These are phyloP conservation scores for Kodamaea kaohsiungensis DNA, from an alignment of 805 yeast species.

Conservation along the genomic window DNA sequence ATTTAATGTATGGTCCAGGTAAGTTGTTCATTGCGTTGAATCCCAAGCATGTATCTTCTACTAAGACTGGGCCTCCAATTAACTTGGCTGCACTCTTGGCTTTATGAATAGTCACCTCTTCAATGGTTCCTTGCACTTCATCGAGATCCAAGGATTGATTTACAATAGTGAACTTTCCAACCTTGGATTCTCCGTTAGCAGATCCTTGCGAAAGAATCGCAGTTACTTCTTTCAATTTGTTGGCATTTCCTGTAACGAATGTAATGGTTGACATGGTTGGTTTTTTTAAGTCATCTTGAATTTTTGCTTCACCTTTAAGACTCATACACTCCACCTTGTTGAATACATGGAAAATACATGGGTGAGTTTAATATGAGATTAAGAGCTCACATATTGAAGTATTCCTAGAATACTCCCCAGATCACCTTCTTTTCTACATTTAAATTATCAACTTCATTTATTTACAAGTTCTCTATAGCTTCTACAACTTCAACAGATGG, in stretches of 20 bases:
- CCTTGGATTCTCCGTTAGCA: slow-evolving; percentile 22
- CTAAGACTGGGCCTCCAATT: slow-evolving; percentile 78
- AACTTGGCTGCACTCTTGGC: slow-evolving; percentile 69
- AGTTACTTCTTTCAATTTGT: slow-evolving; percentile 83
- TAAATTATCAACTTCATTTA: too few relatives aligned
- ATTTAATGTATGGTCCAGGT: slow-evolving; percentile 94
- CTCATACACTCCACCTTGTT: too few relatives aligned
- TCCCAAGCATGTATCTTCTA: slow-evolving; percentile 91
- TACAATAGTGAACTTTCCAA: slow-evolving; percentile 53
- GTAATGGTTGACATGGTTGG: slow-evolving; percentile 42
- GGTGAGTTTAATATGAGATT: too few relatives aligned
- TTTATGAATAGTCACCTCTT: slow-evolving; percentile 79
- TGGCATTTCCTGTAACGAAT: slow-evolving; percentile 85
- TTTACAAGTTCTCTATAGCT: too few relatives aligned
- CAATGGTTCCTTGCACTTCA: slow-evolving; percentile 87
- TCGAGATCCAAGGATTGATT: slow-evolving; percentile 77
- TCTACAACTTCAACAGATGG: too few relatives aligned
- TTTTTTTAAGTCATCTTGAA: not conserved
- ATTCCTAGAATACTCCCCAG: too few relatives aligned
- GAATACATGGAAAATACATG: too few relatives aligned
- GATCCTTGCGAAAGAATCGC: slow-evolving; percentile 58
- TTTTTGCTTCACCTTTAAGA: not conserved
- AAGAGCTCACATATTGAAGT: too few relatives aligned
- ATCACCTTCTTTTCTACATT: too few relatives aligned
- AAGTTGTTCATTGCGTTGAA: slow-evolving; percentile 75